Conservation (phyloP, 2,329 filamentous ascomycete species). For the Lachnellula occidentalis region DNA sequence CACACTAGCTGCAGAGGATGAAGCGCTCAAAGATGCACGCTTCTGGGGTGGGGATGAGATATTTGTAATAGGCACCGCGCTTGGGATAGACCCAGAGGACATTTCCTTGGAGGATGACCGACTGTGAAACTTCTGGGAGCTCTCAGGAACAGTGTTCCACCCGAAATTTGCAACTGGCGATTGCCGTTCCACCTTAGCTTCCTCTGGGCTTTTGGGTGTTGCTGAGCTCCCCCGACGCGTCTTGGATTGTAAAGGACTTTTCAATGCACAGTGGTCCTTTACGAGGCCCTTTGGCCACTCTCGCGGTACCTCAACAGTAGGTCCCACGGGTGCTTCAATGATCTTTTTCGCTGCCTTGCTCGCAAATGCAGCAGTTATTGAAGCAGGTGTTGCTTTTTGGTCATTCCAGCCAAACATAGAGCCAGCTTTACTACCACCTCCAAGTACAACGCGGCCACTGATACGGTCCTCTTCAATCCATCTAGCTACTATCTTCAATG, state of each 20-base stretch:
- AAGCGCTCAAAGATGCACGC: not conserved
- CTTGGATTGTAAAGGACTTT: conserved; percentile 17
- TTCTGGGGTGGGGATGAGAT: not conserved
- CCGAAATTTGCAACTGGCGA: conserved; percentile 19
- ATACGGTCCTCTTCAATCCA: conserved; percentile 64
- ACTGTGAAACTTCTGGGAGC: not conserved
- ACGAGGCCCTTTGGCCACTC: conserved; percentile 25
- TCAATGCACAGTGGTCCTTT: conserved; percentile 16
- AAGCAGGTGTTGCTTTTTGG: conserved; percentile 44
- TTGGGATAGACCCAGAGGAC: not conserved
- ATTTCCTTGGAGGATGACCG: not conserved
- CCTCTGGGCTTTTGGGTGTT: conserved; percentile 8
- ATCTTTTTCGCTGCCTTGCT: conserved; percentile 16
- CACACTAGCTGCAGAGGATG: not conserved
- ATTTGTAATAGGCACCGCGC: not conserved
- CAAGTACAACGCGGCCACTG: conserved; percentile 43
- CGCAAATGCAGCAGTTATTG: conserved; percentile 34
- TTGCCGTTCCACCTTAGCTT: conserved; percentile 4
- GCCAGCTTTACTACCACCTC: conserved; percentile 41
- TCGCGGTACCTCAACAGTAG: conserved; percentile 18
- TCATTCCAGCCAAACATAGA: conserved; percentile 57
- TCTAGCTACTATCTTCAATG: conserved; percentile 52
- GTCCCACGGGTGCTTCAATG: conserved; percentile 6
- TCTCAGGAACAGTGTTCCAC: conserved; percentile 15
- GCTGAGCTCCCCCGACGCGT: conserved; percentile 19